These are phyloP conservation scores for Acer saccharum DNA, from an alignment of 345 rosid genomes.

Conservation along the genomic window DNA sequence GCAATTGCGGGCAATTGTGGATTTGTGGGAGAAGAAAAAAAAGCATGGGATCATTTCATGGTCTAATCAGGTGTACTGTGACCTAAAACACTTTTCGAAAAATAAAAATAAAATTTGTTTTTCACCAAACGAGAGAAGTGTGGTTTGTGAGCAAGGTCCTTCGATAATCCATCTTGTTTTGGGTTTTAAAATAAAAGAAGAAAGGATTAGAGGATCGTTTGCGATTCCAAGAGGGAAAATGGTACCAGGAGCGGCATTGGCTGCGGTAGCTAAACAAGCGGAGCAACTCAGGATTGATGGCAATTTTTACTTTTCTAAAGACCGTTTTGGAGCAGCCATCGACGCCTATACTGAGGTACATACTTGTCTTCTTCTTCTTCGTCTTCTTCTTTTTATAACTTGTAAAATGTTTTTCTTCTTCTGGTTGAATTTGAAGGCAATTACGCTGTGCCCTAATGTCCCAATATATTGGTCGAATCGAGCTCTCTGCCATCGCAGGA, in stretches of 20 bases:
- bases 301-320: constrained; percentile 56
- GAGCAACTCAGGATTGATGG: constrained; percentile 67
- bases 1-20: too few relatives aligned
- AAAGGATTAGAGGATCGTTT: background rate
- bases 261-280: constrained; percentile 61
- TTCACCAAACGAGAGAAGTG: too few relatives aligned
- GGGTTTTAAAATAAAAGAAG: background rate
- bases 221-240: constrained; percentile 24
- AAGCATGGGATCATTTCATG: too few relatives aligned
- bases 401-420: background rate
- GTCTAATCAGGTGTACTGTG: too few relatives aligned
- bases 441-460: constrained; percentile 78
- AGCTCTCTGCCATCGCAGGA: constrained; percentile 81
- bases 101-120: too few relatives aligned
- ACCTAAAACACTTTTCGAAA: too few relatives aligned
- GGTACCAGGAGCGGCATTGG: constrained; percentile 34
- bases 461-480: constrained; percentile 93
- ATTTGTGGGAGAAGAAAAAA: too few relatives aligned
- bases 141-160: too few relatives aligned
- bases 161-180: too few relatives aligned
- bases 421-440: constrained; percentile 54
- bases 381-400: background rate
- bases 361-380: background rate
- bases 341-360: constrained; percentile 90
- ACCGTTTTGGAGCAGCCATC: constrained; percentile 84